Base-by-base conservation (phyloP, 176 grass and related monocot species). In the Tuctoria greenei region DNA sequence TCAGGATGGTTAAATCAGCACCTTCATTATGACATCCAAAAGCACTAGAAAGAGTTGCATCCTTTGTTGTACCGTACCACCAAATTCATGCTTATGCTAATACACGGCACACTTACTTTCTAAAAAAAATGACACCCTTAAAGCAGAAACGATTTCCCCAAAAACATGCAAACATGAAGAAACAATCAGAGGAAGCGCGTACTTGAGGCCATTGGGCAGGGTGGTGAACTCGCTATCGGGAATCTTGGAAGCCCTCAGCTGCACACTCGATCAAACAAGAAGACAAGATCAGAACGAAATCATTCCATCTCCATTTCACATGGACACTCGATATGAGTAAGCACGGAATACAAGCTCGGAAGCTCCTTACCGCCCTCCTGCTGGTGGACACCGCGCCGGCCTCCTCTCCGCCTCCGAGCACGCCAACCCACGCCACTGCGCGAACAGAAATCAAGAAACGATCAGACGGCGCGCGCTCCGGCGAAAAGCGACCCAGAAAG, bases 171-270 rank as follows among this genome's bases (percentile, higher is more conserved):
- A 17, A 35, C 37, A 71, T 20, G 25, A 71, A 23, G 0, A 21
- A 50, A 34, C 1, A 63, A 61, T 24, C 40, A 52, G 65, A 36
- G 15, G 11, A 11, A 43, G 54, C 26, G 66, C 91, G 61, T 87
- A 98, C 95, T 98, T 98, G 13, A 98, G 92, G 40, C 95, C 95
- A 84, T 89, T 95, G 61, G 91, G 85, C 41, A 95, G 89, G 37
- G 82, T 86, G 20, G 73, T 92, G 82, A 84, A 92, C 67, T 94
- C 95, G 80, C 73, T 90, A 55, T 99, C 95, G 52, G 95, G 91
- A 76, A 99, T 88, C 84, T 99, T 92, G 72, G 89, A 69, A 47
- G 73, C 69, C 73, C 84, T 92, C 9, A 99, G 89, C 95, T 99
- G 87, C 73, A 65, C 56, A 25, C 24, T 49, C 42, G 67, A 81